A percentile compares a stretch with the other conserved stretches of the same genome.
Evolutionary conservation across 1,284 basidiomycete genomes (phyloP).

Genomic region (Cystobasidium pallidum): DNA sequence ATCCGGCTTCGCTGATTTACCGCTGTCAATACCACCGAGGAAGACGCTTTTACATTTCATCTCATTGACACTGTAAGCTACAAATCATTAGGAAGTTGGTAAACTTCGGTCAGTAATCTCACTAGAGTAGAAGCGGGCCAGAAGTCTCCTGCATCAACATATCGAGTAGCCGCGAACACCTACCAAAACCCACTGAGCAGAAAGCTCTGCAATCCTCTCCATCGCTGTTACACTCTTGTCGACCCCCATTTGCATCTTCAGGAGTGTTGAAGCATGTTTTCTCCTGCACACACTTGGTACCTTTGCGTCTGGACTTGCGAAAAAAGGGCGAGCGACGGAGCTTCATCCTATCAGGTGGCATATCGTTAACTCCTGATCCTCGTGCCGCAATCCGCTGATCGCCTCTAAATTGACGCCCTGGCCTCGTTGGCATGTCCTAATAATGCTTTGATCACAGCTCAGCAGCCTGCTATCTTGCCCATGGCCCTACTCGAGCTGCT

Average conservation of each 20-base stretch:
- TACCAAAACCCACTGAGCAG: constrained; percentile 8
- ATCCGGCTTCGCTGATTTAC: not conserved
- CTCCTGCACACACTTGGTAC: constrained; percentile 8
- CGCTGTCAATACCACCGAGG: not conserved
- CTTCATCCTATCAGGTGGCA: not conserved
- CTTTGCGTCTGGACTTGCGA: not conserved
- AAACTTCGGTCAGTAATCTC: no score
- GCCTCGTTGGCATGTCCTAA: not conserved
- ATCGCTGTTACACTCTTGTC: constrained; percentile 6
- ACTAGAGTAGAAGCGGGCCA: no score
- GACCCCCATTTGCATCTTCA: constrained; percentile 10
- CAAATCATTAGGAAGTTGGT: not conserved
- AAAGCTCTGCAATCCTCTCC: constrained; percentile 18
- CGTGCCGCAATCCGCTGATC: not conserved
- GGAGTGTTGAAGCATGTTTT: constrained; percentile 14
- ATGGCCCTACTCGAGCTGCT: not conserved
- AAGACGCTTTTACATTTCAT: constrained; percentile 8
- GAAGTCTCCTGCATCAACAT: no score
- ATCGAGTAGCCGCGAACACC: not conserved
- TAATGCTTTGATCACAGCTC: not conserved
- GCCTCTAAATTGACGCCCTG: not conserved
- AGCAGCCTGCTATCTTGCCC: not conserved
- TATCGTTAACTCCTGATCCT: not conserved
- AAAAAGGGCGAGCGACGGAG: not conserved
- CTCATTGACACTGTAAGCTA: constrained; percentile 1